Evolutionary conservation across 2,329 filamentous ascomycete species (phyloP).

Genomic region (Lasiodiplodia sp.): DNA sequence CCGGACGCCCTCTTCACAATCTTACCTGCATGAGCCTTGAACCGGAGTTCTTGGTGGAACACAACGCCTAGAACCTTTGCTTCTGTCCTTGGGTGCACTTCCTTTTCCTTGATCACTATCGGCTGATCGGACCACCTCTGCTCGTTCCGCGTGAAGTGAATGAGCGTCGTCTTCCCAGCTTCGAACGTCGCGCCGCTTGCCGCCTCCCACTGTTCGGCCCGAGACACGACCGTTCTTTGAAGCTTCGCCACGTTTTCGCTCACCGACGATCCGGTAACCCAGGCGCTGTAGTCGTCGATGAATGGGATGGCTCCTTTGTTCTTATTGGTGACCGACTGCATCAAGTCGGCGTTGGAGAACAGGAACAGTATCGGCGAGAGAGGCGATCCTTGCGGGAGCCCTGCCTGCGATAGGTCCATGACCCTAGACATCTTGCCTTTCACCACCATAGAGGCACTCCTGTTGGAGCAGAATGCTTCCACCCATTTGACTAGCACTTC

Average conservation of each 20-base stretch:
- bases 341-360: slow-evolving; percentile 37
- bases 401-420: too few relatives aligned
- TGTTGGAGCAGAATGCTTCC: too few relatives aligned
- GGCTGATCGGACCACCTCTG: slow-evolving; percentile 24
- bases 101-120: slow-evolving; percentile 31
- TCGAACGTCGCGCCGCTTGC: slow-evolving; percentile 44
- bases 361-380: slow-evolving; percentile 35
- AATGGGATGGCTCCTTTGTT: slow-evolving; percentile 37
- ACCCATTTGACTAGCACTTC: too few relatives aligned
- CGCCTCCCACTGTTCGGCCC: slow-evolving; percentile 38
- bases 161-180: slow-evolving; percentile 44
- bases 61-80: slow-evolving; percentile 34
- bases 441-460: too few relatives aligned
- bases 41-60: slow-evolving; percentile 33
- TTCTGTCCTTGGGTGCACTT: slow-evolving; percentile 31
- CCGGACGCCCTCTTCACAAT: slow-evolving; percentile 7
- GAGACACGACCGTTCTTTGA: slow-evolving; percentile 32
- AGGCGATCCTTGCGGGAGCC: too few relatives aligned
- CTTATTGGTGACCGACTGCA: slow-evolving; percentile 32
- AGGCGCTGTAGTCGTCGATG: slow-evolving; percentile 40
- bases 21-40: slow-evolving; percentile 30
- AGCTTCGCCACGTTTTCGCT: slow-evolving; percentile 34
- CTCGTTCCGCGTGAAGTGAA: slow-evolving; percentile 42
- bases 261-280: slow-evolving; percentile 34
- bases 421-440: too few relatives aligned